phyloP scores from a whole-genome alignment of 2,329 filamentous ascomycete species.

The Decorospora gaudefroyi region DNA sequence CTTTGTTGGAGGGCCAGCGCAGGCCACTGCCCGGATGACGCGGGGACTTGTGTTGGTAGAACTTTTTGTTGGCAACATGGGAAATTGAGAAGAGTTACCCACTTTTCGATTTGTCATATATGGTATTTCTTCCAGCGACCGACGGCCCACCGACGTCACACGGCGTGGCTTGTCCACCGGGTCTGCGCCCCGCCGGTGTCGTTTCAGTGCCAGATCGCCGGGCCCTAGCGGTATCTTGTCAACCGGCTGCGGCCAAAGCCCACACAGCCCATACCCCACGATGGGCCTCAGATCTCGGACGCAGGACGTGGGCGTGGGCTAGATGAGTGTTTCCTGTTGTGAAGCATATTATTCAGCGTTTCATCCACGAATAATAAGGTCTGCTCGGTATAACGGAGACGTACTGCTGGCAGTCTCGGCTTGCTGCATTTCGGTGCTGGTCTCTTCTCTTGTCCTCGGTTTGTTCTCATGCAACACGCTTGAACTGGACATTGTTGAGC shows the following conservation, averaged over 20 bases:
- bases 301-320: too few relatives aligned
- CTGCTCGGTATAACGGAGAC: too few relatives aligned
- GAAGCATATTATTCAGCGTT: too few relatives aligned
- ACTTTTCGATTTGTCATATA: constrained; percentile 11
- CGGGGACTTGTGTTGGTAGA: too few relatives aligned
- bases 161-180: constrained; percentile 5
- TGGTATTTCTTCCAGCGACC: constrained; percentile 1
- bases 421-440: neutral
- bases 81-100: neutral
- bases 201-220: constrained; percentile 11
- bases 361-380: too few relatives aligned
- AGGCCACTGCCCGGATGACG: too few relatives aligned
- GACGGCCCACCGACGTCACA: constrained; percentile 14
- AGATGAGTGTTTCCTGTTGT: constrained; percentile 7
- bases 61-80: constrained; percentile 6
- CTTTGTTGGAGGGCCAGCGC: constrained; percentile 1
- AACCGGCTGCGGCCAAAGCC: constrained; percentile 1
- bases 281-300: constrained; percentile 5
- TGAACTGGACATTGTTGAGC: neutral
- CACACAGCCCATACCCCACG: neutral
- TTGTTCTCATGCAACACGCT: neutral
- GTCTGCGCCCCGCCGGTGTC: constrained; percentile 10
- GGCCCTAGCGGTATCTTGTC: constrained; percentile 10
- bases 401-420: too few relatives aligned
- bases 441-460: neutral